A percentile compares a stretch with the other conserved stretches of the same genome.
These are phyloP conservation scores for Phylloporus arenicola DNA, from an alignment of 768 basidiomycete species.

Conservation along the genomic window DNA sequence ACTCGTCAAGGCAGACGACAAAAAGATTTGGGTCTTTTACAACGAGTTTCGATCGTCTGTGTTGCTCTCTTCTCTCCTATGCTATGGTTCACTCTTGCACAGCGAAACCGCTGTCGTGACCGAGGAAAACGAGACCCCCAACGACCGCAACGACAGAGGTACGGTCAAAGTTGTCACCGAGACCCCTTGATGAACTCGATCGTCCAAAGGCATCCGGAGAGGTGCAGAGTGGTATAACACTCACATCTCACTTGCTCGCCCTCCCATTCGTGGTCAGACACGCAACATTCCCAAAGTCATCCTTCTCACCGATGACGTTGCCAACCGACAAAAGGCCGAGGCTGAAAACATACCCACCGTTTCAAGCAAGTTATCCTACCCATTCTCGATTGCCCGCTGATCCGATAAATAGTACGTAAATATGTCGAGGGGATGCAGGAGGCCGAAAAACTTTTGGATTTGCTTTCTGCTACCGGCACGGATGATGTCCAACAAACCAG, in stretches of 20 bases:
- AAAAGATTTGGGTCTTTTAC: slow-evolving; percentile 79
- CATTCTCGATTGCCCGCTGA: not conserved
- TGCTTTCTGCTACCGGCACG: slow-evolving; percentile 66
- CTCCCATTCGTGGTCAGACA: slow-evolving; percentile 46
- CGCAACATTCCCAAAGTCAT: slow-evolving; percentile 56
- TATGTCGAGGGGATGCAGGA: slow-evolving; percentile 77
- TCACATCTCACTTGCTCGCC: slow-evolving; percentile 55
- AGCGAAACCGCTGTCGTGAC: slow-evolving; percentile 80
- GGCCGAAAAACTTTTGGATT: slow-evolving; percentile 65
- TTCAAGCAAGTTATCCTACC: slow-evolving; percentile 45
- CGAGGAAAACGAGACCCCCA: slow-evolving; percentile 76
- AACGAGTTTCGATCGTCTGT: slow-evolving; percentile 81
- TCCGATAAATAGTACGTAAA: slow-evolving; percentile 48
- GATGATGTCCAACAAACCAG: slow-evolving; percentile 61
- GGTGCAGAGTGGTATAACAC: slow-evolving; percentile 82
- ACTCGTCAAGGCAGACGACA: slow-evolving; percentile 79
- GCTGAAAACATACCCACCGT: slow-evolving; percentile 52
- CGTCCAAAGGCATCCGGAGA: slow-evolving; percentile 73
- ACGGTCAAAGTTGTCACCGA: not conserved
- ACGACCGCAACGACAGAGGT: slow-evolving; percentile 96
- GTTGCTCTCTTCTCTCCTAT: not conserved
- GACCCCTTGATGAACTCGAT: not conserved
- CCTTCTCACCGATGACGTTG: slow-evolving; percentile 85
- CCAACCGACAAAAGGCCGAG: slow-evolving; percentile 73
- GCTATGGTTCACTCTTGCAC: not conserved